Conservation (phyloP, 2,329 filamentous ascomycete genomes). For the Colletotrichum shisoi region DNA sequence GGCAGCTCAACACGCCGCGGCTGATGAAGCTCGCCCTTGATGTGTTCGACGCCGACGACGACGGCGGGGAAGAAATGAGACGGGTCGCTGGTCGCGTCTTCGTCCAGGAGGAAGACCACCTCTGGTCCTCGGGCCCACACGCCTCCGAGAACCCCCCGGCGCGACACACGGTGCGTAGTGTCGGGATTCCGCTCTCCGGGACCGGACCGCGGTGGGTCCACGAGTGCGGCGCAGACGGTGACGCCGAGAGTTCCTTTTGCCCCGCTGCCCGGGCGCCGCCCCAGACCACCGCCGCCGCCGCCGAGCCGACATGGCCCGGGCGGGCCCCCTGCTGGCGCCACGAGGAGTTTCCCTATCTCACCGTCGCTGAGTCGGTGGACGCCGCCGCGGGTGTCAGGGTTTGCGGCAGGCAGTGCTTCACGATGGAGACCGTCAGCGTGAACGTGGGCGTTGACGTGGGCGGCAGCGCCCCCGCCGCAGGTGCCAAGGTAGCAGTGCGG, state of each 20-base stretch:
- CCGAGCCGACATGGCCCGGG: slow-evolving; percentile 40
- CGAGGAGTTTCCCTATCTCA: slow-evolving; percentile 61
- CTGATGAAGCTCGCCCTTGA: slow-evolving; percentile 56
- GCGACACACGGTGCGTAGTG: slow-evolving; percentile 57
- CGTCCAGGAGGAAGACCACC: slow-evolving; percentile 64
- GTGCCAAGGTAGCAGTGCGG: slow-evolving; percentile 2
- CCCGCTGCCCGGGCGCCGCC: slow-evolving; percentile 23
- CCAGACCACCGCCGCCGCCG: background rate
- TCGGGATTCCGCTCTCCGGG: slow-evolving; percentile 62
- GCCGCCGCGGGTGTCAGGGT: slow-evolving; percentile 55
- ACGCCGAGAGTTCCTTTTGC: slow-evolving; percentile 54
- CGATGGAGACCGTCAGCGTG: slow-evolving; percentile 56
- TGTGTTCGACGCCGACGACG: slow-evolving; percentile 53
- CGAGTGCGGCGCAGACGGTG: slow-evolving; percentile 55
- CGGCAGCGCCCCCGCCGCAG: background rate
- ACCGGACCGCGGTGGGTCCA: slow-evolving; percentile 60
- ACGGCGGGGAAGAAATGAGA: slow-evolving; percentile 43
- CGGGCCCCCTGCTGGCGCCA: slow-evolving; percentile 63
- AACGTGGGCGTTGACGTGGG: slow-evolving; percentile 50
- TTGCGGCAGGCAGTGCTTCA: slow-evolving; percentile 57
- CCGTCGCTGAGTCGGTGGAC: slow-evolving; percentile 57
- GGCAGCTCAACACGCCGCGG: slow-evolving; percentile 60
- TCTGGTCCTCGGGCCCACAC: slow-evolving; percentile 58
- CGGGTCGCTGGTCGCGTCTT: slow-evolving; percentile 57
- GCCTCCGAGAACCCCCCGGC: slow-evolving; percentile 51